Conservation (phyloP, 139 green algal species). For the Coelastrella sp. region DNA sequence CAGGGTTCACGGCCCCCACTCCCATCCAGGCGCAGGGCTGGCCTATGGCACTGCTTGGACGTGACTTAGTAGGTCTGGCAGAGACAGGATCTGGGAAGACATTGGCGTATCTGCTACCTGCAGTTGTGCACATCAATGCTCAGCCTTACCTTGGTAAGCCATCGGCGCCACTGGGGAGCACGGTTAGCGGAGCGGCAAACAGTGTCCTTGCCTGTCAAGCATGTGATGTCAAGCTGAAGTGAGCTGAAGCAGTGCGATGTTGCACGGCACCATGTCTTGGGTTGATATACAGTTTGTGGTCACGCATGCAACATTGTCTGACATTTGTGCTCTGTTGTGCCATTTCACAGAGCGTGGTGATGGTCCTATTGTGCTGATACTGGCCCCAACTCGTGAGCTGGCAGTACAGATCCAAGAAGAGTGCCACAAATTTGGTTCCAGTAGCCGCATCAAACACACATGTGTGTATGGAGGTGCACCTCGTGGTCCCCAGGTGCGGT, state of each 20-base stretch:
- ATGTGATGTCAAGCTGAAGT: too few relatives aligned
- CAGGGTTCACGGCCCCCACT: constrained; percentile 87
- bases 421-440: constrained; percentile 91
- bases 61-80: constrained; percentile 90
- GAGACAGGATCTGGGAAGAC: constrained; percentile 95
- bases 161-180: background rate
- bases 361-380: constrained; percentile 92
- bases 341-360: constrained; percentile 83
- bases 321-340: too few relatives aligned
- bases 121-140: constrained; percentile 95
- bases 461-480: constrained; percentile 94
- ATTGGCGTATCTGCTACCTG: constrained; percentile 90
- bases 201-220: too few relatives aligned
- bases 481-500: constrained; percentile 79
- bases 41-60: constrained; percentile 91
- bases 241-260: too few relatives aligned
- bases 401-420: constrained; percentile 94
- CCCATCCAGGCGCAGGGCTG: constrained; percentile 92
- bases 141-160: constrained; percentile 66
- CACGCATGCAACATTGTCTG: constrained; percentile 42
- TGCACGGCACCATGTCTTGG: too few relatives aligned
- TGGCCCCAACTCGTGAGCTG: constrained; percentile 96
- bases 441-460: constrained; percentile 90
- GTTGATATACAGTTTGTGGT: too few relatives aligned
- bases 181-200: too few relatives aligned